Base-by-base conservation (phyloP, 371 early-diverging fungal genomes). In the Amoeboaphelidium occidentale region DNA sequence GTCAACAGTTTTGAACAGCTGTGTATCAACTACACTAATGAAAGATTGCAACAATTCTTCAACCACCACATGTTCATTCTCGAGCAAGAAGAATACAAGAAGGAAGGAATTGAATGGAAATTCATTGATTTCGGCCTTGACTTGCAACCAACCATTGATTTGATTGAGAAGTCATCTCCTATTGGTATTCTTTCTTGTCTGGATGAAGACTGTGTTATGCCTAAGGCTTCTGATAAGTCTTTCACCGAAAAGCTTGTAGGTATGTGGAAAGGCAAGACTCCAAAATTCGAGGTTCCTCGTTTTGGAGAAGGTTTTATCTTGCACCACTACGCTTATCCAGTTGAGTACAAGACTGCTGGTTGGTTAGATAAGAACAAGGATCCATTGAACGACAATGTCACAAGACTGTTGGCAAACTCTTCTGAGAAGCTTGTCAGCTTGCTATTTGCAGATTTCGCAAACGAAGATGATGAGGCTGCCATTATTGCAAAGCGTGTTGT, bases 351-450 rank as follows among this genome's bases (percentile, higher is more conserved):
- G 48, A 83, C 83, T n/a, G 58, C 66, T 1, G 94, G 90, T 2
- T 99, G 98, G 99, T 70, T 99, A 23, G 84, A 89, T 55, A 94
- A 94, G 70, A 98, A 98, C 76, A 98, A 94, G 65, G 99, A 99
- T 58, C 91, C 98, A n/a, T 69, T 94, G 44, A 96, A 94, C 63
- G 98, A 96, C 54, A 86, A 84, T 60, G 68, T 98, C 32, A 84
- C 91, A 0, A 66, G 79, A 2, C 65, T 94, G 23, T 63, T 97
- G 41, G 86, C 88, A 24, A 72, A 69, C 20, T 90, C 91, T 6
- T 63, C 74, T 10, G 80, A 90, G 49, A 66, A 65, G 28, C 85
- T 76, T 55, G 63, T 93, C 23, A 79, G 80, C 1, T 56, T 58
- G 10, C 65, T 97, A 22, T 94, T 90, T 61, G 56, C 73, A 13